These are phyloP conservation scores for Pontederia crassipes DNA, from an alignment of 176 grass and related monocot species.

Conservation along the genomic window DNA sequence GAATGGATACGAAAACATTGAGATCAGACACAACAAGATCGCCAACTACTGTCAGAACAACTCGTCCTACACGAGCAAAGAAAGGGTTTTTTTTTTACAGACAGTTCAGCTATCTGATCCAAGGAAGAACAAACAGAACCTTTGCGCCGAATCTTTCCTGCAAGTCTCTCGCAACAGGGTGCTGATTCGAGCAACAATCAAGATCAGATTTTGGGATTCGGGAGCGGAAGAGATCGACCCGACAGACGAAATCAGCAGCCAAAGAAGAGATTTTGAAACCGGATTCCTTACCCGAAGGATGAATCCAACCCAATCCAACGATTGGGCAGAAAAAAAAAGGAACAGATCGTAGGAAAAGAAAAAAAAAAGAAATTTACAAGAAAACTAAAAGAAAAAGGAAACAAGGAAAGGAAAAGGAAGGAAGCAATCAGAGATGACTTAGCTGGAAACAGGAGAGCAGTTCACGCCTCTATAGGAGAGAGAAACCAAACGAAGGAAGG, in stretches of 20 bases:
- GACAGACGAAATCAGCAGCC: neutral
- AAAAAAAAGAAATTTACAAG: neutral
- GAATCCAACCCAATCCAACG: neutral
- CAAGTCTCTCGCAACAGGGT: conserved; percentile 1
- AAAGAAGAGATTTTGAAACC: conserved; percentile 13
- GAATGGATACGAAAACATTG: neutral
- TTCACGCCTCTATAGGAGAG: neutral
- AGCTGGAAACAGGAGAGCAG: conserved; percentile 7
- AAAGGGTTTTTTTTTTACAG: too few species aligned
- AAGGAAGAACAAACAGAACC: too few species aligned
- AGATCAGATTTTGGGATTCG: conserved; percentile 13
- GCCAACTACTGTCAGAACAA: too few species aligned
- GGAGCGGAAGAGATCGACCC: neutral
- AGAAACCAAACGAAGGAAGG: conserved; percentile 17
- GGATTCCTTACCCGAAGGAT: neutral
- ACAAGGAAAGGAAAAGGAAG: neutral
- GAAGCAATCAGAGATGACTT: conserved; percentile 15
- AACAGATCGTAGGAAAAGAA: too few species aligned
- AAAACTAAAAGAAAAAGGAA: neutral
- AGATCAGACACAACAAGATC: neutral
- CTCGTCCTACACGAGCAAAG: too few species aligned
- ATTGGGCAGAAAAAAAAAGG: neutral
- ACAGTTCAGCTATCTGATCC: too few species aligned
- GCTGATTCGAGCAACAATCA: neutral
- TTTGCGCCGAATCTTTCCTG: neutral